Conservation (phyloP, 352 stramenopile genomes). For the Phytophthora tentaculata region DNA sequence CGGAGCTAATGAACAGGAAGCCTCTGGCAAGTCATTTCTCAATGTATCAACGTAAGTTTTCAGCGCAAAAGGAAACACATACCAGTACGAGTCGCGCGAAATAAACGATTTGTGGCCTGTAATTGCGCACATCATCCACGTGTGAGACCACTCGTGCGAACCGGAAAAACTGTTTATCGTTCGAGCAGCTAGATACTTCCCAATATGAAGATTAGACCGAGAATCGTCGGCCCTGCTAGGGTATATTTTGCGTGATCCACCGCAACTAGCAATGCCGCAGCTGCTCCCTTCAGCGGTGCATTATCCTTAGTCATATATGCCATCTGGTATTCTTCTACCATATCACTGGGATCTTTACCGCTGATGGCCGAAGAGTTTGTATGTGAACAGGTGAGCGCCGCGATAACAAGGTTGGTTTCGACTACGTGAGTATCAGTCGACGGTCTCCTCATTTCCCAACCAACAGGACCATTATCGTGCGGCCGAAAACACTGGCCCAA, state of each 20-base stretch:
- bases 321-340: neutral
- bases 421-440: neutral
- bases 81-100: too few species aligned
- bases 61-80: too few species aligned
- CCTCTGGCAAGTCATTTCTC: too few species aligned
- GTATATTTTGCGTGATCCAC: neutral
- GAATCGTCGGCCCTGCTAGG: neutral
- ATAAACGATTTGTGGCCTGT: too few species aligned
- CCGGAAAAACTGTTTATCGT: too few species aligned
- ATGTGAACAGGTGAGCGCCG: neutral
- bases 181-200: too few species aligned
- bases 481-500: neutral
- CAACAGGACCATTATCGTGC: neutral
- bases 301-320: slow-evolving; percentile 3
- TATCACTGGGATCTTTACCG: neutral
- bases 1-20: too few species aligned
- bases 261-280: neutral
- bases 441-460: neutral
- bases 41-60: too few species aligned
- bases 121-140: too few species aligned
- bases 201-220: too few species aligned
- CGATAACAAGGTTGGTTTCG: neutral
- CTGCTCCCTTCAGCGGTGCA: neutral
- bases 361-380: neutral
- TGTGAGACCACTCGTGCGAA: too few species aligned